Evolutionary conservation across 2,329 filamentous ascomycete genomes (phyloP).

Genomic region (Fusarium continuum): DNA sequence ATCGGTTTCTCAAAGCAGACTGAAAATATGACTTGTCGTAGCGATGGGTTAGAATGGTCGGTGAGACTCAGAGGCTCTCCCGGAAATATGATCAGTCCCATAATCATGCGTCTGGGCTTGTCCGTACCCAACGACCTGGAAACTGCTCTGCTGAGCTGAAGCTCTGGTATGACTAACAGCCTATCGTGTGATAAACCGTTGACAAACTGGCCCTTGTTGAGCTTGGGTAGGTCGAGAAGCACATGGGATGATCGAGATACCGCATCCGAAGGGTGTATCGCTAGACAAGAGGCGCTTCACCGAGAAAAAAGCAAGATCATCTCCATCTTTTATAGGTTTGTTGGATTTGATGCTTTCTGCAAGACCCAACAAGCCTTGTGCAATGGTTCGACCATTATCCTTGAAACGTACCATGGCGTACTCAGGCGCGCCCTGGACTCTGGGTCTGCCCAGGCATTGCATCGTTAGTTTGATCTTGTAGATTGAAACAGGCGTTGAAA

Average conservation of each 20-base stretch:
- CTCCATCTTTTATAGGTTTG: neutral
- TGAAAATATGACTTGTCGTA: neutral
- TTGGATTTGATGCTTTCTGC: neutral
- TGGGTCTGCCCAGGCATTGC: neutral
- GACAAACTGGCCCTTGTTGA: neutral
- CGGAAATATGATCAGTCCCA: neutral
- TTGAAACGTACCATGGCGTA: neutral
- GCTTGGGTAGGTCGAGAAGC: neutral
- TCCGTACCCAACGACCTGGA: conserved; percentile 1
- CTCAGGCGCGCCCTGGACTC: neutral
- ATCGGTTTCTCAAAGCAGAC: neutral
- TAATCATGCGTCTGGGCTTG: neutral
- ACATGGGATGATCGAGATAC: conserved; percentile 7
- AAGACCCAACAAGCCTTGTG: neutral
- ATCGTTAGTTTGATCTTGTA: neutral
- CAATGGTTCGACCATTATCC: neutral
- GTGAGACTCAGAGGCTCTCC: neutral
- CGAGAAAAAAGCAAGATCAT: neutral
- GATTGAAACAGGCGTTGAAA: neutral
- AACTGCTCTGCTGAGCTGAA: neutral
- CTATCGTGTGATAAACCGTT: neutral
- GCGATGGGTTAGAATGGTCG: neutral
- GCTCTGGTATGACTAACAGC: neutral
- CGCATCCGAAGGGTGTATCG: neutral
- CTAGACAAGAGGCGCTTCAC: neutral